These are phyloP conservation scores for Cantharellus anzutake DNA, from an alignment of 768 basidiomycete species.

Conservation along the genomic window DNA sequence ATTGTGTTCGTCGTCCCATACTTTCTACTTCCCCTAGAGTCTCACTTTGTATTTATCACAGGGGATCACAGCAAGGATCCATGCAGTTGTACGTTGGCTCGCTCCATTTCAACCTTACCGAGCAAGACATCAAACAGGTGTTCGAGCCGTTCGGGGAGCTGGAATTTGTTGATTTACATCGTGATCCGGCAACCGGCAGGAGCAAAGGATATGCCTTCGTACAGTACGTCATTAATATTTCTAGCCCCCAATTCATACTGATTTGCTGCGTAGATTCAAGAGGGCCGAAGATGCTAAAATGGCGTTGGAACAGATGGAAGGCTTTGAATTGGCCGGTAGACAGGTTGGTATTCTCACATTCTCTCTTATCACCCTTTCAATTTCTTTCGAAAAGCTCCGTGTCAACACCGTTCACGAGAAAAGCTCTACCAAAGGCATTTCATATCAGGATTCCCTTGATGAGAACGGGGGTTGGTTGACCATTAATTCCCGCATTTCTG, in stretches of 20 bases:
- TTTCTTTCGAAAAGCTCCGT: conserved; percentile 34
- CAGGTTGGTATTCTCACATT: conserved; percentile 33
- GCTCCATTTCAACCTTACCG: conserved; percentile 88
- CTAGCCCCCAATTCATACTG: conserved; percentile 2
- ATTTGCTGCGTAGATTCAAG: conserved; percentile 41
- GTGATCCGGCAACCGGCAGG: conserved; percentile 82
- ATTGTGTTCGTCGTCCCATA: conserved; percentile 41
- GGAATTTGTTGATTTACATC: conserved; percentile 95
- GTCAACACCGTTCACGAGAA: conserved; percentile 90
- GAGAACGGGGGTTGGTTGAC: conserved; percentile 58
- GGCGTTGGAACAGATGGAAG: conserved; percentile 98
- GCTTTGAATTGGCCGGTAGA: conserved; percentile 91
- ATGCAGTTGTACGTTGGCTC: conserved; percentile 97
- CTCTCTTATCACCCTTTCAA: not conserved
- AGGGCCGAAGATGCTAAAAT: conserved; percentile 86
- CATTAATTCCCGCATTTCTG: not conserved
- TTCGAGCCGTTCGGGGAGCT: conserved; percentile 98
- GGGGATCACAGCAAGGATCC: conserved; percentile 56
- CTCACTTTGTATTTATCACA: conserved; percentile 32
- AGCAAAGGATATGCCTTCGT: conserved; percentile 98
- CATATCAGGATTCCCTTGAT: conserved; percentile 60
- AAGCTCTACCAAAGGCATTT: conserved; percentile 30
- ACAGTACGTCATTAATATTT: conserved; percentile 37
- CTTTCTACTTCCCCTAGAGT: not conserved
- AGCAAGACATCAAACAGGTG: conserved; percentile 95